Evolutionary conservation across 129 eudicot species (phyloP), one percentile per base, ranked within the genome.

Genomic region (Calendula officinalis): DNA sequence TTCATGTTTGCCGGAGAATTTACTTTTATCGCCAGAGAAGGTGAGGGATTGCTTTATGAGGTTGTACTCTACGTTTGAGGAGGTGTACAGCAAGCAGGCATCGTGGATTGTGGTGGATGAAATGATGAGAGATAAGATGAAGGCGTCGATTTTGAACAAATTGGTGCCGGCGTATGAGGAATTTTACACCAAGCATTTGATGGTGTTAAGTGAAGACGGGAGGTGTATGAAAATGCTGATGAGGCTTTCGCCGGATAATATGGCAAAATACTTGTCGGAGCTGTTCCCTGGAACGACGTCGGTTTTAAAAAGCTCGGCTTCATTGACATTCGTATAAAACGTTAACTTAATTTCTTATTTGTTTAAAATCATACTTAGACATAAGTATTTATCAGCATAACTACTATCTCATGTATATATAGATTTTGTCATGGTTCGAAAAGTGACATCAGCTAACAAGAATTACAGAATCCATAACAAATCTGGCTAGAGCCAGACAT

Each of bases 391-490:
- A 22, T 22, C 30, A 22, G 30, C 30, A 22, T 22, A 22, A 22
- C 30, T 22, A 22, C 30, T 2, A 22, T 22, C 30, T 22, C 30
- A 22, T 22, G 30, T 22, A 22, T 22, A 22, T 22, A 22, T 22
- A 22, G n/a, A n/a, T 85, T 66, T 87, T 91, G 72, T 91, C 90
- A 47, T 87, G 96, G 6, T 46, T 57, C 3, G 80, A 9, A 13
- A 87, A 91, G 74, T 91, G 63, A 67, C 98, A 91, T 69, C 96
- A 87, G 75, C 12, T 32, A 52, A 38, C 66, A 62, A 69, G 8
- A 59, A 62, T 13, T 55, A 50, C 7, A 46, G 5, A 27, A 12
- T 3, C 27, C 66, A 60, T 72, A 66, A 74, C 32, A 55, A 43
- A 11, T 15, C 10, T 4, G 8, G 8, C 5, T 41, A 4, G 9